A percentile compares a stretch with the other conserved stretches of the same genome.
Conservation (phyloP, 2,329 filamentous ascomycete genomes). For the Fusarium torulosum region DNA sequence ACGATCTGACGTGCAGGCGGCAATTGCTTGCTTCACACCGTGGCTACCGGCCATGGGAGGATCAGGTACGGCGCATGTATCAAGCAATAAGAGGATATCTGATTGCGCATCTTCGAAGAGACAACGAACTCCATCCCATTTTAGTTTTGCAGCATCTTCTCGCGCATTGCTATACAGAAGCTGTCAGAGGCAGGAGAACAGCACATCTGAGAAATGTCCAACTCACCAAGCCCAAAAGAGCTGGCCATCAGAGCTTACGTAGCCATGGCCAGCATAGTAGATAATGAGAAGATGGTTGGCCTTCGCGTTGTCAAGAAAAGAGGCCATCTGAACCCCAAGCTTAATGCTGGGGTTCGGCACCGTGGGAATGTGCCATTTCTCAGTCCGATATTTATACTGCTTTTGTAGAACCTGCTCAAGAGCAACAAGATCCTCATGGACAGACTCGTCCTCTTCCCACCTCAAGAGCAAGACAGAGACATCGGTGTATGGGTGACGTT, state of each 20-base stretch:
- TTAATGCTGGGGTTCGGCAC: conserved; percentile 71
- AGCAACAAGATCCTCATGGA: conserved; percentile 65
- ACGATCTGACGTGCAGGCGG: conserved; percentile 68
- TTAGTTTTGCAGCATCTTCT: conserved; percentile 70
- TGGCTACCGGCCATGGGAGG: conserved; percentile 63
- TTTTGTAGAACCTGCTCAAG: conserved; percentile 71
- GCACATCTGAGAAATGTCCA: conserved; percentile 34
- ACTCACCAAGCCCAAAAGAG: conserved; percentile 76
- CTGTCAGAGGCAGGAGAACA: conserved; percentile 53
- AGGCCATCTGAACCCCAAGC: conserved; percentile 70
- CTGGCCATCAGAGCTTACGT: conserved; percentile 69
- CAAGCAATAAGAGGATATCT: conserved; percentile 72
- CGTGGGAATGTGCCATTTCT: conserved; percentile 72
- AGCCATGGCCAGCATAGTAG: conserved; percentile 74
- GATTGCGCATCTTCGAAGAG: conserved; percentile 73
- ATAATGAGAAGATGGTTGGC: conserved; percentile 73
- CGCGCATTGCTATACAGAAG: conserved; percentile 63
- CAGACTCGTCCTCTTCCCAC: conserved; percentile 71
- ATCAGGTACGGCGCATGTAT: conserved; percentile 70
- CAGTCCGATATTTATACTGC: conserved; percentile 70
- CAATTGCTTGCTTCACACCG: conserved; percentile 72
- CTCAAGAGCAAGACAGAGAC: conserved; percentile 71
- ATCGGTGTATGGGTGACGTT: conserved; percentile 67
- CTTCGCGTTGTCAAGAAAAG: conserved; percentile 69
- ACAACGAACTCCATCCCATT: conserved; percentile 73